These are phyloP conservation scores for Pythium phragmiticola DNA, from an alignment of 352 stramenopile genomes.

Conservation along the genomic window DNA sequence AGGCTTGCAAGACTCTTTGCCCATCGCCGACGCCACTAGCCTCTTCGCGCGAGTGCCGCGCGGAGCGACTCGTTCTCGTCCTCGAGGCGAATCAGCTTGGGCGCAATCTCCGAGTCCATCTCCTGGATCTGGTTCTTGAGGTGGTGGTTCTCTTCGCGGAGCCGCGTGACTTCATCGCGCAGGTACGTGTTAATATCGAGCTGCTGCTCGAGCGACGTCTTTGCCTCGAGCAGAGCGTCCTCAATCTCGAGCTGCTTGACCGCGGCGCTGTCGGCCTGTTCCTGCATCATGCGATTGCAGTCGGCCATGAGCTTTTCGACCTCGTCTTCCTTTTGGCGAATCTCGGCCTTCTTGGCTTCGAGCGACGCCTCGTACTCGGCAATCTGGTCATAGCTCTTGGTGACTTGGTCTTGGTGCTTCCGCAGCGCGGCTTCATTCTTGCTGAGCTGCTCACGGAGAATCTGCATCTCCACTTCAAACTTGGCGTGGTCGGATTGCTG, in stretches of 20 bases:
- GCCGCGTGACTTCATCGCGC: constrained; percentile 69
- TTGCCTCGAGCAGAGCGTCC: constrained; percentile 78
- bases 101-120: constrained; percentile 82
- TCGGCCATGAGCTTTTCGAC: constrained; percentile 82
- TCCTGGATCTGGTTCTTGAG: constrained; percentile 87
- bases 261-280: constrained; percentile 72
- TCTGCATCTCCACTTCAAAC: constrained; percentile 74
- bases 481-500: constrained; percentile 46
- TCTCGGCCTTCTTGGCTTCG: constrained; percentile 58
- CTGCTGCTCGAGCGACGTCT: constrained; percentile 84
- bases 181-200: constrained; percentile 85
- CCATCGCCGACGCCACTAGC: background rate
- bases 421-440: constrained; percentile 66
- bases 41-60: constrained; percentile 24
- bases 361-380: constrained; percentile 64
- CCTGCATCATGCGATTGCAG: constrained; percentile 85
- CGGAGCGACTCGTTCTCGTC: constrained; percentile 84
- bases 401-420: constrained; percentile 76
- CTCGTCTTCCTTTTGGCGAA: constrained; percentile 69
- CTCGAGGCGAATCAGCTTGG: constrained; percentile 76
- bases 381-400: constrained; percentile 64
- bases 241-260: constrained; percentile 85
- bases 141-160: constrained; percentile 83
- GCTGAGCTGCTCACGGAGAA: constrained; percentile 59
- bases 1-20: no score